These are phyloP conservation scores for Fusarium compactum DNA, from an alignment of 2,329 filamentous ascomycete genomes.

Conservation along the genomic window DNA sequence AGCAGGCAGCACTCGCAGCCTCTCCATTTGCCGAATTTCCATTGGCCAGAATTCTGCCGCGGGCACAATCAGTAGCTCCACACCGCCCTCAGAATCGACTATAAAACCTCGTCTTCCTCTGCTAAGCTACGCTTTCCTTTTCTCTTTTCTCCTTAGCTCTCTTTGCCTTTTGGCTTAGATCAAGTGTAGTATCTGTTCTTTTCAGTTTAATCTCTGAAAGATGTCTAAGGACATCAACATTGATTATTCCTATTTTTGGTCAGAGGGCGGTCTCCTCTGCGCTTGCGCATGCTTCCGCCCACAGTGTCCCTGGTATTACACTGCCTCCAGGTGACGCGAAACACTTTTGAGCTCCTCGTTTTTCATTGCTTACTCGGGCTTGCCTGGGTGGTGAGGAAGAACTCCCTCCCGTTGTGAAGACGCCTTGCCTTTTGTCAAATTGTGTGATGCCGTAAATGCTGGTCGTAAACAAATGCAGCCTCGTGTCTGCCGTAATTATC, in stretches of 20 bases:
- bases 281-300: constrained; percentile 56
- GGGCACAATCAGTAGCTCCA: neutral
- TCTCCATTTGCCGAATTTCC: neutral
- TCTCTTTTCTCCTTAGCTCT: constrained; percentile 57
- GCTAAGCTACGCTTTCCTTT: constrained; percentile 38
- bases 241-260: constrained; percentile 81
- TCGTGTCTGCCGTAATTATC: too few species aligned
- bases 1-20: constrained; percentile 32
- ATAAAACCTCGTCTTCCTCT: constrained; percentile 39
- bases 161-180: constrained; percentile 79
- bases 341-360: constrained; percentile 43
- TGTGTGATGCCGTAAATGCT: neutral
- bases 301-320: constrained; percentile 58
- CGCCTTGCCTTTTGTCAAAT: fast-evolving
- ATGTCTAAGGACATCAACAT: constrained; percentile 76
- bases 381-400: constrained; percentile 57
- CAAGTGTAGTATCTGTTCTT: constrained; percentile 98
- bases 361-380: constrained; percentile 57
- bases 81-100: constrained; percentile 22
- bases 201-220: constrained; percentile 98
- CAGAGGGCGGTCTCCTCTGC: constrained; percentile 53
- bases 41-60: constrained; percentile 34
- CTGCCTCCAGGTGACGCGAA: constrained; percentile 54
- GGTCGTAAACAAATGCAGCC: fast-evolving
- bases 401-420: constrained; percentile 53